Percentiles rank a stretch among this genome's conserved stretches.
These are phyloP conservation scores for Apophysomyces elegans DNA, from an alignment of 371 early-diverging fungal species.

Conservation along the genomic window DNA sequence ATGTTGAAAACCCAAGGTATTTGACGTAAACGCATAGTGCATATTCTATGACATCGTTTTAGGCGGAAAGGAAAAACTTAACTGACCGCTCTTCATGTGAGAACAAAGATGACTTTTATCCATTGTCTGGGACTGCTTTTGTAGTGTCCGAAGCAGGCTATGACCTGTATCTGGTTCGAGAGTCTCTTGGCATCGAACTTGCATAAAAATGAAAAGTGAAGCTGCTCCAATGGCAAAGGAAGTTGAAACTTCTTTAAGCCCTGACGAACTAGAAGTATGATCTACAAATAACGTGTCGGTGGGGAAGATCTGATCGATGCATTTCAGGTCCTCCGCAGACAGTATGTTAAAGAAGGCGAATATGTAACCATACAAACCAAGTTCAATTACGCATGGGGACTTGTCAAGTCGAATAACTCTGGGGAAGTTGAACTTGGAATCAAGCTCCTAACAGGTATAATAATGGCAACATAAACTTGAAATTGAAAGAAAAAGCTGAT, in stretches of 20 bases:
- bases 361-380: constrained; percentile 84
- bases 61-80: too few relatives aligned
- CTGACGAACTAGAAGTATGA: constrained; percentile 44
- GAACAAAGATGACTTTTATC: too few relatives aligned
- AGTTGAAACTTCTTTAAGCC: constrained; percentile 43
- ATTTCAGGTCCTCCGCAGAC: constrained; percentile 68
- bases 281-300: background rate
- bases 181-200: background rate
- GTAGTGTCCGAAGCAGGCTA: too few relatives aligned
- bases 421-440: constrained; percentile 80
- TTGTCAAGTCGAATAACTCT: constrained; percentile 70
- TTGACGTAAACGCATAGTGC: too few relatives aligned
- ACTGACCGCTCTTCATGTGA: too few relatives aligned
- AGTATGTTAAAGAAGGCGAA: constrained; percentile 72
- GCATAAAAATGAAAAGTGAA: constrained; percentile 29
- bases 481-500: background rate
- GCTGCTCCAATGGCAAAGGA: constrained; percentile 47
- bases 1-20: too few relatives aligned
- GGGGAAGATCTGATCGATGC: background rate
- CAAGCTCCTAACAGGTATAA: constrained; percentile 72
- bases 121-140: too few relatives aligned
- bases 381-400: constrained; percentile 97
- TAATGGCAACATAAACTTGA: background rate
- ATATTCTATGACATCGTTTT: too few relatives aligned
- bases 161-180: background rate